Conservation (phyloP, 306 rosid species). For the apple (Malus domestica) region ASM211411v1 NC_041789.1:26924501-26925000, state of each 20-base stretch:
- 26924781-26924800: not conserved
- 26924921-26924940: not conserved
- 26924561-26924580: not conserved
- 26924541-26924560: not conserved
- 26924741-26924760: not conserved
- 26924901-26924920: not conserved
- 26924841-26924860: not conserved
- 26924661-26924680: conserved; percentile 18
- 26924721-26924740: not conserved
- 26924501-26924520: not conserved
- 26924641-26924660: conserved; percentile 25
- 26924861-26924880: not conserved
- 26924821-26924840: not conserved
- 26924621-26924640: conserved; percentile 3
- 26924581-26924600: not conserved
- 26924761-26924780: not conserved
- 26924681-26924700: conserved; percentile 5
- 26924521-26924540: not conserved
- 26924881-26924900: not conserved
- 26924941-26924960: not conserved
- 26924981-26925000: too few species aligned
- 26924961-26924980: not conserved
- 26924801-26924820: not conserved
- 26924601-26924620: not conserved
- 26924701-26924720: conserved; percentile 11